Evolutionary conservation across 805 yeast species (phyloP), one percentile per base, ranked within the genome.

Genomic region (Hyphopichia homilentoma): DNA sequence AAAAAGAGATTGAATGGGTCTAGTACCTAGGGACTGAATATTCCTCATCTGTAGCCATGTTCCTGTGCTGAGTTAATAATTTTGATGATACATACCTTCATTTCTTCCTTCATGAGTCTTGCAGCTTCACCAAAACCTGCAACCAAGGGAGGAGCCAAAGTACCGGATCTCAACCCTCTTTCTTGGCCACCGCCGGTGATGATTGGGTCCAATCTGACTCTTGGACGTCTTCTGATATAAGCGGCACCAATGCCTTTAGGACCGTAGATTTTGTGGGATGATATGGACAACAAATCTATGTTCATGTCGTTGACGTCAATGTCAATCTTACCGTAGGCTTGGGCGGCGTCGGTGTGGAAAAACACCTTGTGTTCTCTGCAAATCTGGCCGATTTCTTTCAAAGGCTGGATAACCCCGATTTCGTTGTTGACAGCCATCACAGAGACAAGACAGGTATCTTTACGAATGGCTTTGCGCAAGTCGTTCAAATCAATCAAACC

Each of bases 161-260:
- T 93, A 40, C 98, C 98, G 4, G 96, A 84, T 65, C 98, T 77
- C 51, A 93, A 70, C 38, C 98, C 98, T 69, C 98, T 83, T 68
- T 93, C 98, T 68, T 93, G 98, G 33, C 98, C 98, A 65, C 98
- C 98, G 45, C 98, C 98, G 39, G 88, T 83, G 46, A 93, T 84
- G 34, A 93, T 70, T 15, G 98, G 96, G 44, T 89, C 97, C 40
- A 93, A 58, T 74, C 98, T 84, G 30, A 93, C 98, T 65, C 98
- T 81, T 41, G 98, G 98, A 63, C 98, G 82, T 73, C 98, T 84
- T 66, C 98, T 81, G 24, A 93, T 90, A 54, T 75, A 93, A 47
- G 89, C 71, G 7, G 98, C 98, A 51, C 98, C 98, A 39, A 88
- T 77, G 41, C 98, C 98, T 77, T 82, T 93, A 46, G 98, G 98